These are phyloP conservation scores for Diaporthe ampelina DNA, from an alignment of 2,329 filamentous ascomycete species.

Conservation along the genomic window DNA sequence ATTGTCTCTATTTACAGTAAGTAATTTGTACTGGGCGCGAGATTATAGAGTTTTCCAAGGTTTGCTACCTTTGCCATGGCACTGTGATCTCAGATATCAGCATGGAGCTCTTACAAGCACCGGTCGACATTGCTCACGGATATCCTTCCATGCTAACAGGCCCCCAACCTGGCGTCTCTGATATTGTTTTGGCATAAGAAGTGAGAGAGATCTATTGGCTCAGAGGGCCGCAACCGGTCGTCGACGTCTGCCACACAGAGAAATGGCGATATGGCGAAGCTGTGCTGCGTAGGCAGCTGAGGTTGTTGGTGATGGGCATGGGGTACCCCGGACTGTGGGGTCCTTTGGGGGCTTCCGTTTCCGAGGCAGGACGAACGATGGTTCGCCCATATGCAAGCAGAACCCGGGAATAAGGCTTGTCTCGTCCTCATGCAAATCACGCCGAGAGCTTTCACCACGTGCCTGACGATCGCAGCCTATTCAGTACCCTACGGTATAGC, in stretches of 20 bases:
- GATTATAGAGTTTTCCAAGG: too few relatives aligned
- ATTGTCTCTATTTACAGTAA: background rate
- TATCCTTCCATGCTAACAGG: background rate
- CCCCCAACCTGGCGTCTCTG: background rate
- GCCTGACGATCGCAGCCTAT: constrained; percentile 12
- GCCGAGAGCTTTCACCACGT: constrained; percentile 11
- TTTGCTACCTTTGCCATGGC: background rate
- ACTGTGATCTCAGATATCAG: background rate
- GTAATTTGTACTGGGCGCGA: background rate
- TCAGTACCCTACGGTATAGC: background rate
- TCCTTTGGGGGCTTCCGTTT: too few relatives aligned
- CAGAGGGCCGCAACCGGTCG: background rate
- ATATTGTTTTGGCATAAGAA: background rate
- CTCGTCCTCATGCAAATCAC: constrained; percentile 20
- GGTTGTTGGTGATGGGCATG: background rate
- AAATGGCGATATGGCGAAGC: background rate
- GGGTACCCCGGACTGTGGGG: too few relatives aligned
- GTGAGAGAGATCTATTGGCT: background rate
- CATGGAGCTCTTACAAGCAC: background rate
- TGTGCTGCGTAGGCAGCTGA: background rate
- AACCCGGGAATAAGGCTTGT: background rate
- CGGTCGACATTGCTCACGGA: background rate
- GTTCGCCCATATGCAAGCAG: background rate
- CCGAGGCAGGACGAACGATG: background rate
- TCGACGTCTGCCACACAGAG: background rate